These are phyloP conservation scores for Botryotinia calthae DNA, from an alignment of 2,329 filamentous ascomycete genomes.

Conservation along the genomic window DNA sequence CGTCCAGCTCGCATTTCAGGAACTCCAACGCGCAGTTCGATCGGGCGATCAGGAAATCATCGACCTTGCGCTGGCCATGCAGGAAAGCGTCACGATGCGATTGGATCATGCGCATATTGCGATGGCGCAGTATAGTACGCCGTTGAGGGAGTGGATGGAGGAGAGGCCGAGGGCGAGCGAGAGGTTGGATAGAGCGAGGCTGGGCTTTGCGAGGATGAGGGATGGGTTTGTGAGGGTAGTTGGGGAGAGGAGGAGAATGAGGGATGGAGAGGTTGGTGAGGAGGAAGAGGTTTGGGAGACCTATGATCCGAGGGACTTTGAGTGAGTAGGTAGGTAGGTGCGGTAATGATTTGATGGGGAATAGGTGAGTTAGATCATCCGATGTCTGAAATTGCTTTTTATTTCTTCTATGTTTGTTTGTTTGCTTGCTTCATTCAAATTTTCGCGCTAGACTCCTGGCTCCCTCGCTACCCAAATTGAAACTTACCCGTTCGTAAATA, in stretches of 20 bases:
- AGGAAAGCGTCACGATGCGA: neutral
- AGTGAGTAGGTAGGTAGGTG: neutral
- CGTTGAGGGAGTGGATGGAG: neutral
- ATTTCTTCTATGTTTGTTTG: neutral
- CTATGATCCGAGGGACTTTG: neutral
- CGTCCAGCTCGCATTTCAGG: neutral
- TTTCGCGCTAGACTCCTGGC: accelerated
- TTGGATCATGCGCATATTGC: neutral
- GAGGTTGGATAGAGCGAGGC: neutral
- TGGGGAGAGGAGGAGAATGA: accelerated
- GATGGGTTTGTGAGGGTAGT: accelerated
- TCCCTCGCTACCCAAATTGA: accelerated
- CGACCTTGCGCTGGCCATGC: neutral
- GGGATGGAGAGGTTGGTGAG: too few species aligned
- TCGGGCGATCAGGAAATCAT: neutral
- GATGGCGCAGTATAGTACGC: neutral
- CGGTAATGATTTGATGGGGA: neutral
- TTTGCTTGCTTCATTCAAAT: neutral
- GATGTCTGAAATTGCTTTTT: neutral
- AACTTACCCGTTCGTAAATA: neutral
- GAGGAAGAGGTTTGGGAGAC: neutral
- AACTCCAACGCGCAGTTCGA: neutral
- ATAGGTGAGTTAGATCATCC: neutral
- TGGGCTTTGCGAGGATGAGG: neutral
- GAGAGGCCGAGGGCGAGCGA: neutral